Conservation (phyloP, 2,329 filamentous ascomycete genomes). For the Blastomyces parvus region DNA sequence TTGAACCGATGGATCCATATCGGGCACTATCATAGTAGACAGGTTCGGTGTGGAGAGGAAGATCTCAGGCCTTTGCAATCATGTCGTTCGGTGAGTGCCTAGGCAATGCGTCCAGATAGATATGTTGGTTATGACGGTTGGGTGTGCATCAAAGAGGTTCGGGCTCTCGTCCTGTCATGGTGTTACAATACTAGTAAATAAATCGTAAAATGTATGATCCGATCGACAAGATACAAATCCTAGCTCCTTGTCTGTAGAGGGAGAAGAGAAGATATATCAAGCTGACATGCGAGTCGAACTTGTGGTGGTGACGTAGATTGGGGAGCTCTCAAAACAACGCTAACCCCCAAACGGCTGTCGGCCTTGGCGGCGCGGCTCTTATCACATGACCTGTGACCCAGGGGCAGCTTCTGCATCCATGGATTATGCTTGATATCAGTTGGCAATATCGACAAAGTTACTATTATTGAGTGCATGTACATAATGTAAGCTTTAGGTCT, state of each 20-base stretch:
- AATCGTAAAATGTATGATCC: background rate
- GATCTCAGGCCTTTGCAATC: background rate
- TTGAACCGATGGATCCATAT: constrained; percentile 82
- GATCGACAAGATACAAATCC: background rate
- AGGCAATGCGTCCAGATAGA: background rate
- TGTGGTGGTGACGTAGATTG: background rate
- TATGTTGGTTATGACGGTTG: background rate
- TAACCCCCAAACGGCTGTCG: background rate
- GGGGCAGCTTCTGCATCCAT: no score
- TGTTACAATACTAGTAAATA: background rate
- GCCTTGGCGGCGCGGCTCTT: background rate
- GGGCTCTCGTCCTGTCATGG: background rate
- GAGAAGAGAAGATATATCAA: background rate
- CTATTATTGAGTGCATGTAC: background rate
- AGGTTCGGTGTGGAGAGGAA: background rate
- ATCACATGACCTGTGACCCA: background rate
- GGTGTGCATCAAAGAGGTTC: background rate
- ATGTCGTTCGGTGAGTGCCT: constrained; percentile 2
- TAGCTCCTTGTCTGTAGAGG: background rate
- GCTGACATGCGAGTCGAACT: background rate
- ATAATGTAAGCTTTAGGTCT: background rate
- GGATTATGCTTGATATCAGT: background rate
- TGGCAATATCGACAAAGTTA: background rate
- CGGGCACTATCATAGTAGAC: constrained; percentile 12
- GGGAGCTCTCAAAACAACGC: background rate